A percentile compares a stretch with the other conserved stretches of the same genome.
Conservation (phyloP, 495 filamentous ascomycete genomes). For the Amorphotheca resinae region DNA sequence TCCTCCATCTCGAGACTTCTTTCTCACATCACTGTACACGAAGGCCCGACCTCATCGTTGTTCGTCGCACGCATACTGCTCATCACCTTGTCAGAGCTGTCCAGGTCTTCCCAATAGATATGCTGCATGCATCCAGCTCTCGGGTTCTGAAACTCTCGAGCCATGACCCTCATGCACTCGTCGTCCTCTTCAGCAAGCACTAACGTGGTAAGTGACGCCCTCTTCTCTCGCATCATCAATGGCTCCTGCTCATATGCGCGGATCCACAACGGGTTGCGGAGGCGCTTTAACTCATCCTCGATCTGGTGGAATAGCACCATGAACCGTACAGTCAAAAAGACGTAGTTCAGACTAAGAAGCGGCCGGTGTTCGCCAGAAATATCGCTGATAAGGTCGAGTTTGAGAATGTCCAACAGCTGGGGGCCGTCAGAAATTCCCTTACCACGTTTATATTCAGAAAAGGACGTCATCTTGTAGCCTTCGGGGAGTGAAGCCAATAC, state of each 20-base stretch:
- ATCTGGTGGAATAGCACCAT: slow-evolving; percentile 15
- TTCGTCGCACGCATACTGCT: background rate
- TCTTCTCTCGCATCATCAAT: slow-evolving; percentile 16
- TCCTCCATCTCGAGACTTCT: background rate
- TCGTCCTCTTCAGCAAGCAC: slow-evolving; percentile 20
- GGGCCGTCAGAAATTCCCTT: slow-evolving; percentile 1
- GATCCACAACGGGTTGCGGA: slow-evolving; percentile 19
- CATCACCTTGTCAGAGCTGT: background rate
- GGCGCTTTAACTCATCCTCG: slow-evolving; percentile 9
- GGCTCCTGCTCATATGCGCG: slow-evolving; percentile 17
- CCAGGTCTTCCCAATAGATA: slow-evolving; percentile 27
- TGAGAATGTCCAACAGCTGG: slow-evolving; percentile 16
- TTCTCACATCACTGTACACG: background rate
- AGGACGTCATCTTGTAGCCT: background rate
- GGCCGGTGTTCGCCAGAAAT: slow-evolving; percentile 21
- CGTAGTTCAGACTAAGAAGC: slow-evolving; percentile 23
- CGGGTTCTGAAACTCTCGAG: slow-evolving; percentile 19
- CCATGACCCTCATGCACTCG: slow-evolving; percentile 24
- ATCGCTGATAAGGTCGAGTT: slow-evolving; percentile 22
- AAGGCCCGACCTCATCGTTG: background rate
- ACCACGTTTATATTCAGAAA: background rate
- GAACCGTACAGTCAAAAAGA: slow-evolving; percentile 18
- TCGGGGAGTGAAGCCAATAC: background rate
- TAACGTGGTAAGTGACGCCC: slow-evolving; percentile 12
- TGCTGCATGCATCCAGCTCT: slow-evolving; percentile 18